These are phyloP conservation scores for Globisporangium cylindrosporum DNA, from an alignment of 352 stramenopile genomes.

Conservation along the genomic window DNA sequence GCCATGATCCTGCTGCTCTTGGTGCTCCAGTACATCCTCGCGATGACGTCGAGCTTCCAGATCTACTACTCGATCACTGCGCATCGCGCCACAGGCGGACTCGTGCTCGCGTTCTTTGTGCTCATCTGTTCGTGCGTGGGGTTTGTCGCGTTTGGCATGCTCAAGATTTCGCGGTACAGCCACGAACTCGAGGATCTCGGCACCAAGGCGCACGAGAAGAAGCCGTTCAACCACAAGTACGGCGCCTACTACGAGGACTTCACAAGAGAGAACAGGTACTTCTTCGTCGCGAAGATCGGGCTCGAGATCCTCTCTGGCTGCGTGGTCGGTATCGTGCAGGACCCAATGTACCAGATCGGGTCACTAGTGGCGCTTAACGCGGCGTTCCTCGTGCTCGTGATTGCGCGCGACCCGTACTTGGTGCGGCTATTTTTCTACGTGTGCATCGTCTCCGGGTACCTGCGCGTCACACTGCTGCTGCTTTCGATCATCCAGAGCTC, in stretches of 20 bases:
- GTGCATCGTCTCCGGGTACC: slow-evolving; percentile 31
- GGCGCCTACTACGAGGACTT: slow-evolving; percentile 54
- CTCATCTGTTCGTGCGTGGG: slow-evolving; percentile 29
- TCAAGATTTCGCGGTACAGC: slow-evolving; percentile 35
- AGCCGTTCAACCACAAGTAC: slow-evolving; percentile 41
- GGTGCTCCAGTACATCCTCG: slow-evolving; percentile 41
- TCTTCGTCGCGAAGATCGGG: slow-evolving; percentile 45
- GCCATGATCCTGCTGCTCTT: slow-evolving; percentile 35
- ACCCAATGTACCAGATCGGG: slow-evolving; percentile 38
- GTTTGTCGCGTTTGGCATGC: slow-evolving; percentile 35
- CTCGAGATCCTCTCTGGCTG: slow-evolving; percentile 41
- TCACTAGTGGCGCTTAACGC: slow-evolving; percentile 40
- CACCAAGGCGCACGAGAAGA: slow-evolving; percentile 34
- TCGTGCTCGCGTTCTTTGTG: slow-evolving; percentile 32
- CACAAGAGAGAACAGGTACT: slow-evolving; percentile 43
- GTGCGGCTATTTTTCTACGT: slow-evolving; percentile 40
- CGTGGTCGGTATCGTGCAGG: slow-evolving; percentile 31
- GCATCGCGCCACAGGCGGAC: slow-evolving; percentile 16
- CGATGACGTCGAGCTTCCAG: slow-evolving; percentile 50
- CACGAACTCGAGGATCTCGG: slow-evolving; percentile 40
- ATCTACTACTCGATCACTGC: slow-evolving; percentile 30
- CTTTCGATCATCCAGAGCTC: slow-evolving; percentile 38
- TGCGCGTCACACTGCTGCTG: slow-evolving; percentile 43
- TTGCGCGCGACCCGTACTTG: slow-evolving; percentile 40
- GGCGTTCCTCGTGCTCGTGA: slow-evolving; percentile 33